These are phyloP conservation scores for Mortierella sp. DNA, from an alignment of 371 early-diverging fungal genomes.

Conservation along the genomic window DNA sequence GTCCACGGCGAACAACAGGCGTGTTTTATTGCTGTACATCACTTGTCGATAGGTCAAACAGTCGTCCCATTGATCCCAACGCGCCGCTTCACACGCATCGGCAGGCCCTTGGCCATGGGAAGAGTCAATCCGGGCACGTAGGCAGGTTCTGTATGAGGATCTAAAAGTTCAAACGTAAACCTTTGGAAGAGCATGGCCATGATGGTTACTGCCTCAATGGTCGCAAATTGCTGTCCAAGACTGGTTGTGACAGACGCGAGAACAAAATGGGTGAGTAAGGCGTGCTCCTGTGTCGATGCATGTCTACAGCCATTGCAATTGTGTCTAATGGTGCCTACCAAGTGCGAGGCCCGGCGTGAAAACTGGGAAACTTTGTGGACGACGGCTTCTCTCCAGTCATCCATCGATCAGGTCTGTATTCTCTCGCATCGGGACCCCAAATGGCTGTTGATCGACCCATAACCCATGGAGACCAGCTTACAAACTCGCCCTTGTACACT, in stretches of 20 bases:
- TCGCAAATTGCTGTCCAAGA: conserved; percentile 65
- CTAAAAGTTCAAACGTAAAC: conserved; percentile 58
- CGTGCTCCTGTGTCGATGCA: too few relatives aligned
- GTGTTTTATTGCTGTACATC: too few relatives aligned
- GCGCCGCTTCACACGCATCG: conserved; percentile 28
- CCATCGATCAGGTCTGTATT: conserved; percentile 73
- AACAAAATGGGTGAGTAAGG: too few relatives aligned
- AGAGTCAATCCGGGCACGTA: conserved; percentile 39
- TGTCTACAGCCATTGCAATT: too few relatives aligned
- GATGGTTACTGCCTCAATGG: conserved; percentile 62
- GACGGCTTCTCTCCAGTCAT: conserved; percentile 58
- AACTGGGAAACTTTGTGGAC: conserved; percentile 52
- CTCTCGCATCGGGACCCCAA: conserved; percentile 70
- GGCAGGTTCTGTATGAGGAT: conserved; percentile 30
- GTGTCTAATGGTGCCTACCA: conserved; percentile 57
- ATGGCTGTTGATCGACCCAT: conserved; percentile 63
- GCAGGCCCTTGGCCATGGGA: conserved; percentile 35
- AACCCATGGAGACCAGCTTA: conserved; percentile 62
- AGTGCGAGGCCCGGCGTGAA: conserved; percentile 78
- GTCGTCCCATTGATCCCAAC: background rate
- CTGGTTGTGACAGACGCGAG: conserved; percentile 9
- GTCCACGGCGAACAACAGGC: too few relatives aligned
- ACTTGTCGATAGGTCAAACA: too few relatives aligned
- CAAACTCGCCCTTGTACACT: conserved; percentile 65
- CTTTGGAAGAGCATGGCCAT: conserved; percentile 58